phyloP scores from a whole-genome alignment of 2,329 filamentous ascomycete species.

The Gyromitra esculenta region DNA sequence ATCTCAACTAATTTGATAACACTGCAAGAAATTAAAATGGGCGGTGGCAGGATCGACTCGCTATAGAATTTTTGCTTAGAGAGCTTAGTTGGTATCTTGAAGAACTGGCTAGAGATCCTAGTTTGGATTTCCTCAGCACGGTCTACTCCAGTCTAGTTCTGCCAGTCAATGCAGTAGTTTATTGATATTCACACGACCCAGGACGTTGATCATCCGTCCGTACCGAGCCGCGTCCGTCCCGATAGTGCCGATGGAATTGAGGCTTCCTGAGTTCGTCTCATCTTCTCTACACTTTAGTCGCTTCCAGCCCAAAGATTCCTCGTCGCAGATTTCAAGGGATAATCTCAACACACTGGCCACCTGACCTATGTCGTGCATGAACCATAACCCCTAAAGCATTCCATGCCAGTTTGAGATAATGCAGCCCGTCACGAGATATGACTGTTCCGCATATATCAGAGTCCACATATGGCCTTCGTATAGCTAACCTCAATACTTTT shows the following conservation, averaged over 20 bases:
- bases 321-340: not conserved
- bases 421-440: not conserved
- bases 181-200: not conserved
- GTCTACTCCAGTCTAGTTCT: not conserved
- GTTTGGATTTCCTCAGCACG: not conserved
- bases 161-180: slow-evolving; percentile 5
- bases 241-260: not conserved
- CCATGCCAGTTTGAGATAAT: slow-evolving; percentile 7
- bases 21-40: not conserved
- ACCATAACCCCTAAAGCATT: not conserved
- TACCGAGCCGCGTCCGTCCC: not conserved
- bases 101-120: not conserved
- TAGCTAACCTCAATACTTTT: not conserved
- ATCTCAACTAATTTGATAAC: not conserved
- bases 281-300: not conserved
- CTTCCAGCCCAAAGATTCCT: not conserved
- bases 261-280: slow-evolving; percentile 12
- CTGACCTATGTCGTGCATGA: slow-evolving; percentile 1
- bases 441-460: slow-evolving; percentile 3
- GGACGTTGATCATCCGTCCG: slow-evolving; percentile 4
- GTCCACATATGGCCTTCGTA: not conserved
- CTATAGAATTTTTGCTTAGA: not conserved
- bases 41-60: not conserved
- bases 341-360: not conserved
- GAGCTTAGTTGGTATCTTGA: not conserved